Evolutionary conservation across 1,284 basidiomycete species (phyloP).

Genomic region (Trichosporon coremiiforme): DNA sequence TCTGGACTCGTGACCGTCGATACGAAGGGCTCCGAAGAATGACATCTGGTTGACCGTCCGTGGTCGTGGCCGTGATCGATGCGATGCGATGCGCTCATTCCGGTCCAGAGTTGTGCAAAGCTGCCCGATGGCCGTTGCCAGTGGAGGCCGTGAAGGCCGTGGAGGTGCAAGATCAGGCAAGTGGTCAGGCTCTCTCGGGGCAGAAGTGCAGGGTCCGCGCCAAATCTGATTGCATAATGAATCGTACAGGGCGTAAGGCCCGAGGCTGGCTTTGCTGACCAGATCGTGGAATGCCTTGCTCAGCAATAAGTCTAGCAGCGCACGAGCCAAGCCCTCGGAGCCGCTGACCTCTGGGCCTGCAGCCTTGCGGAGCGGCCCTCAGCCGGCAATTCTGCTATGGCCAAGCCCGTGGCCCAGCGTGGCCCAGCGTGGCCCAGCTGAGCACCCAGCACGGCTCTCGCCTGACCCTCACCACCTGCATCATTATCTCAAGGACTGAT

Average conservation of each 20-base stretch:
- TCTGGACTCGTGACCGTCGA: not conserved
- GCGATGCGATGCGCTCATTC: not conserved
- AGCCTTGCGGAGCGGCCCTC: not conserved
- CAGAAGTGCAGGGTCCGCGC: not conserved
- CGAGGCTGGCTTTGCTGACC: not conserved
- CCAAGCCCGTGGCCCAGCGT: not conserved
- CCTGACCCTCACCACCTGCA: not conserved
- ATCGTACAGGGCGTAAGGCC: not conserved
- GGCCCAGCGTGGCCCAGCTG: too few relatives aligned
- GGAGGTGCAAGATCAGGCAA: too few relatives aligned
- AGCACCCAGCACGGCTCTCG: too few relatives aligned
- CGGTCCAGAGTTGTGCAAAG: not conserved
- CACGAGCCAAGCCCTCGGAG: not conserved
- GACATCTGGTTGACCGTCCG: not conserved
- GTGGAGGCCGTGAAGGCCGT: too few relatives aligned
- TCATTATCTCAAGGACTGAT: not conserved
- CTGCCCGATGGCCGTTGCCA: not conserved
- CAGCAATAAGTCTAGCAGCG: not conserved
- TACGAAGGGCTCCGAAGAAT: not conserved
- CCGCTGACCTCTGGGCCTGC: not conserved
- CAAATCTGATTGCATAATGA: slow-evolving; percentile 9
- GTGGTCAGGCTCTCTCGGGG: not conserved
- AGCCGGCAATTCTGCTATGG: not conserved
- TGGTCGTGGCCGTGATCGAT: not conserved
- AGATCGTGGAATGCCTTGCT: not conserved